Evolutionary conservation across 1,139 yeast species (phyloP).

Genomic region (Candida sanyaensis): DNA sequence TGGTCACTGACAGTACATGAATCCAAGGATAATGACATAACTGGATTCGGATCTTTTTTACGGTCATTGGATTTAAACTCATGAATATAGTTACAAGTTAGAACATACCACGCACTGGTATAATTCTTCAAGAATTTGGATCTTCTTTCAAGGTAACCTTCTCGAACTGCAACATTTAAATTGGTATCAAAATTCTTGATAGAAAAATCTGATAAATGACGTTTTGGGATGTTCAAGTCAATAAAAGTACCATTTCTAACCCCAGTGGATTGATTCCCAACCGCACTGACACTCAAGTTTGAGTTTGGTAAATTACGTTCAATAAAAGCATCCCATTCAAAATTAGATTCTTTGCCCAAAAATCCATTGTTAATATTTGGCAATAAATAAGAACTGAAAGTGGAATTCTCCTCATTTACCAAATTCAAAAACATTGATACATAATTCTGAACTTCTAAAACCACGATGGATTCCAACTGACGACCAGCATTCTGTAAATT

Average conservation of each 20-base stretch:
- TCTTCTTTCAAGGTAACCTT: slow-evolving; percentile 85
- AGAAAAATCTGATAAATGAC: slow-evolving; percentile 61
- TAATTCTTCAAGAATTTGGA: slow-evolving; percentile 89
- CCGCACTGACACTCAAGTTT: slow-evolving; percentile 31
- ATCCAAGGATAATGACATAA: slow-evolving; percentile 79
- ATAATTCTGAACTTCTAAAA: slow-evolving; percentile 82
- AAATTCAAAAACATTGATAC: slow-evolving; percentile 69
- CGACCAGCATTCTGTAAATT: slow-evolving; percentile 88
- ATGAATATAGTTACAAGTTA: slow-evolving; percentile 85
- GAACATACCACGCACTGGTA: slow-evolving; percentile 86
- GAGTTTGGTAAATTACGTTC: slow-evolving; percentile 57
- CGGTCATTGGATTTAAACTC: slow-evolving; percentile 87
- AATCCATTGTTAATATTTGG: slow-evolving; percentile 74
- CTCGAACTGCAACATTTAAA: slow-evolving; percentile 67
- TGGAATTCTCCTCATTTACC: slow-evolving; percentile 67
- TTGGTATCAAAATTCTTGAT: slow-evolving; percentile 74
- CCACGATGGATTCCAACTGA: slow-evolving; percentile 86
- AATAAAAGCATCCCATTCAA: slow-evolving; percentile 90
- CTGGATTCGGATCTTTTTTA: slow-evolving; percentile 81
- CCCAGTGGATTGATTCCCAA: slow-evolving; percentile 26
- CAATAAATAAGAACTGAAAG: slow-evolving; percentile 63
- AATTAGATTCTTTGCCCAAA: slow-evolving; percentile 71
- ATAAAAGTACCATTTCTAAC: slow-evolving; percentile 60
- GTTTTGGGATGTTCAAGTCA: slow-evolving; percentile 68
- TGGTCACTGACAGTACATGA: slow-evolving; percentile 85